Conservation (phyloP, 1,284 basidiomycete genomes). For the Paramarasmius palmivorus region DNA sequence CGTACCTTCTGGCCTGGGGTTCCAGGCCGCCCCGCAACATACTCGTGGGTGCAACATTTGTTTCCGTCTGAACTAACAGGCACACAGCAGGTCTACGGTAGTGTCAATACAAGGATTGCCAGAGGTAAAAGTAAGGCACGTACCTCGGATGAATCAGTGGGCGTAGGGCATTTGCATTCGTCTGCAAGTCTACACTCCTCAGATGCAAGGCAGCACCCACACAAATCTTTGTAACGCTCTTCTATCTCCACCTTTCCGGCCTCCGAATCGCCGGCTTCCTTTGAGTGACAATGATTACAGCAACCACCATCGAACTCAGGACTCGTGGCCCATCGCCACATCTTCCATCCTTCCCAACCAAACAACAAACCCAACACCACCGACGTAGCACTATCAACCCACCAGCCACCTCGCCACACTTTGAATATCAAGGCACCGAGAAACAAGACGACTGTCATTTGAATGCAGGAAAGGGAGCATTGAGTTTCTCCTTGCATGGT, state of each 20-base stretch:
- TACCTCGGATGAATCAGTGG: neutral
- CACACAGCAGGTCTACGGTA: slow-evolving; percentile 3
- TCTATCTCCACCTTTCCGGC: slow-evolving; percentile 16
- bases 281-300: slow-evolving; percentile 13
- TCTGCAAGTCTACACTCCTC: slow-evolving; percentile 19
- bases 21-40: neutral
- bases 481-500: slow-evolving; percentile 42
- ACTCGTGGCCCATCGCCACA: slow-evolving; percentile 36
- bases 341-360: slow-evolving; percentile 42
- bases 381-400: slow-evolving; percentile 44
- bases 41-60: slow-evolving; percentile 2
- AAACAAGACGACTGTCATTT: slow-evolving; percentile 30
- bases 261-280: neutral
- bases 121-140: neutral
- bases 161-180: slow-evolving; percentile 13
- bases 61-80: neutral
- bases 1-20: neutral
- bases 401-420: slow-evolving; percentile 45
- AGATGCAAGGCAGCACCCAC: slow-evolving; percentile 29
- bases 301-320: slow-evolving; percentile 30
- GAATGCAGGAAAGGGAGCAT: slow-evolving; percentile 35
- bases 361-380: slow-evolving; percentile 40
- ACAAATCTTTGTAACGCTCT: slow-evolving; percentile 25
- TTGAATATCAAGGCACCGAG: slow-evolving; percentile 28
- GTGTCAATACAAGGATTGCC: neutral